These are phyloP conservation scores for Paracoccidioides brasiliensis DNA, from an alignment of 2,329 filamentous ascomycete genomes.

Conservation along the genomic window DNA sequence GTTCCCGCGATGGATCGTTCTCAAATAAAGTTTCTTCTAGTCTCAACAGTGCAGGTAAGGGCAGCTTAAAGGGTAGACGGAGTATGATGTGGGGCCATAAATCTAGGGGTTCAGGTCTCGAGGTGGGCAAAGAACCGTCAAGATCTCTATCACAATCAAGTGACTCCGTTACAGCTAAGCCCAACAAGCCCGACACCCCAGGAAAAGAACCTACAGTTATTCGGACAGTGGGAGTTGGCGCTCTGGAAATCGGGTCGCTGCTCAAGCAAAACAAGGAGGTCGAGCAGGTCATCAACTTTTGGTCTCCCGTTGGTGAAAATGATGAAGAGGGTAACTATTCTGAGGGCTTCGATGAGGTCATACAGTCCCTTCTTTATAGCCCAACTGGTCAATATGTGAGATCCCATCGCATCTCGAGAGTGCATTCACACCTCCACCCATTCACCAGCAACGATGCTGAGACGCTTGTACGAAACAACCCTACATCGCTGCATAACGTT, in stretches of 20 bases:
- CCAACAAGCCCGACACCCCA: conserved; percentile 16
- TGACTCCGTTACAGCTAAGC: conserved; percentile 18
- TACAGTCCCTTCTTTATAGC: conserved; percentile 61
- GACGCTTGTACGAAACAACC: conserved; percentile 67
- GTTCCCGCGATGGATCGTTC: conserved; percentile 23
- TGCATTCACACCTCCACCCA: conserved; percentile 66
- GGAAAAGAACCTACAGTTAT: conserved; percentile 37
- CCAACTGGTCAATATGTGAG: conserved; percentile 61
- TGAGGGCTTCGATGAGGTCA: conserved; percentile 59
- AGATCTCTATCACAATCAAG: conserved; percentile 21
- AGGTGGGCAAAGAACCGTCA: conserved; percentile 20
- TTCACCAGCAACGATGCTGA: conserved; percentile 71
- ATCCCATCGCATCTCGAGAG: conserved; percentile 56
- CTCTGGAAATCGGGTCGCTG: conserved; percentile 61
- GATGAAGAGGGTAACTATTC: conserved; percentile 46
- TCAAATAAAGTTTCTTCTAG: conserved; percentile 17
- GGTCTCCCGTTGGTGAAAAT: conserved; percentile 48
- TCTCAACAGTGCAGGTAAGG: conserved; percentile 23
- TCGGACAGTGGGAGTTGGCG: conserved; percentile 62
- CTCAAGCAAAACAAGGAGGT: conserved; percentile 58
- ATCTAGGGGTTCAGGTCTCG: conserved; percentile 16
- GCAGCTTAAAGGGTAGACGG: conserved; percentile 28
- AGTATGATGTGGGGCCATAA: conserved; percentile 35
- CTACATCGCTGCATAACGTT: conserved; percentile 72
- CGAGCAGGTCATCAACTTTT: conserved; percentile 66